A percentile compares a stretch with the other conserved stretches of the same genome.
Conservation (phyloP, 495 filamentous ascomycete species). For the Podospora sp. region DNA sequence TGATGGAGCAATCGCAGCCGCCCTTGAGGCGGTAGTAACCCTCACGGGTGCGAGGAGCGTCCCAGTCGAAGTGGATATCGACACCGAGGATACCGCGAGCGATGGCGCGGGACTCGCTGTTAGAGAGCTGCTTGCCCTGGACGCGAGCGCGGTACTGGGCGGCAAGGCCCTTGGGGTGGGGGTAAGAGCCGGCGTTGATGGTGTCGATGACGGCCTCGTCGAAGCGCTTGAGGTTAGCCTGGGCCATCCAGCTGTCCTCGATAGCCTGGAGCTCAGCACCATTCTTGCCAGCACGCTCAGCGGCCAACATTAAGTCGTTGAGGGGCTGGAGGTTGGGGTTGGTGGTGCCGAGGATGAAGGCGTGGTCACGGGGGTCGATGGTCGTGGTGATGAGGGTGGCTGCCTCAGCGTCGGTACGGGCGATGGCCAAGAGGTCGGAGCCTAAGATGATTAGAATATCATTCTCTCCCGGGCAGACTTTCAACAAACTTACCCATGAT, state of each 20-base stretch:
- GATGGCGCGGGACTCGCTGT: conserved; percentile 78
- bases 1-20: conserved; percentile 88
- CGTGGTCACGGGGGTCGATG: conserved; percentile 92
- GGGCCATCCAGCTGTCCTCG: conserved; percentile 81
- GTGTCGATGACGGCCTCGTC: conserved; percentile 81
- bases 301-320: conserved; percentile 86
- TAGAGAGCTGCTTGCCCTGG: conserved; percentile 74
- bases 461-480: background rate
- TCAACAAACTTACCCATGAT: conserved; percentile 75
- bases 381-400: conserved; percentile 96
- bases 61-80: conserved; percentile 93
- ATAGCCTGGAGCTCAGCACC: conserved; percentile 85
- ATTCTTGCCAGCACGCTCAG: conserved; percentile 78
- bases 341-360: conserved; percentile 87
- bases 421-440: conserved; percentile 82
- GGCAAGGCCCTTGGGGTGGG: conserved; percentile 69
- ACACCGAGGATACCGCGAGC: conserved; percentile 79
- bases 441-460: conserved; percentile 45
- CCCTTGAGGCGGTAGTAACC: conserved; percentile 92
- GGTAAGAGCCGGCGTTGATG: conserved; percentile 61
- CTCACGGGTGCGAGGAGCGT: conserved; percentile 84
- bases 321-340: conserved; percentile 84
- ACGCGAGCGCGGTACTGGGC: conserved; percentile 63
- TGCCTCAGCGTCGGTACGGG: conserved; percentile 95
- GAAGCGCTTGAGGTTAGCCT: conserved; percentile 91